phyloP scores from a whole-genome alignment of 2,329 filamentous ascomycete species.

The Venturia carpophila region DNA sequence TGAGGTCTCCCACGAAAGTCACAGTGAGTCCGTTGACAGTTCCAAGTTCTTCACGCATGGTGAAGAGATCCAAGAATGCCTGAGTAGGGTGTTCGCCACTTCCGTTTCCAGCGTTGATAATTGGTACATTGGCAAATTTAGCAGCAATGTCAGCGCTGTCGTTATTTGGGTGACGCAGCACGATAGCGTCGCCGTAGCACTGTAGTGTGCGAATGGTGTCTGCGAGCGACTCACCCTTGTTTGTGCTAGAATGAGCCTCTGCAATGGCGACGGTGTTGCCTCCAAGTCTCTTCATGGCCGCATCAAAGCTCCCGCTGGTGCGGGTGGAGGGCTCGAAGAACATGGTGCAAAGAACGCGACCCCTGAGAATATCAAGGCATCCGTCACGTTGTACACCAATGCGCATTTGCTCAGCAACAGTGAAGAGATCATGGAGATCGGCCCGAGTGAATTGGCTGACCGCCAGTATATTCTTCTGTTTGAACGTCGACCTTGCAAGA shows the following conservation, averaged over 20 bases:
- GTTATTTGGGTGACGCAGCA: slow-evolving; percentile 88
- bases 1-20: slow-evolving; percentile 89
- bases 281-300: slow-evolving; percentile 95
- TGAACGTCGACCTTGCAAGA: slow-evolving; percentile 75
- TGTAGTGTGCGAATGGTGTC: slow-evolving; percentile 90
- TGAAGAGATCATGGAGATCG: slow-evolving; percentile 89
- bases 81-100: slow-evolving; percentile 95
- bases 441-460: slow-evolving; percentile 83
- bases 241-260: slow-evolving; percentile 76
- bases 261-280: slow-evolving; percentile 76
- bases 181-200: slow-evolving; percentile 90
- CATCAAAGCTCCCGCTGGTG: slow-evolving; percentile 92
- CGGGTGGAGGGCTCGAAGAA: slow-evolving; percentile 98
- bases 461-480: slow-evolving; percentile 80
- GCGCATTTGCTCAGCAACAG: slow-evolving; percentile 95
- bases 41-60: slow-evolving; percentile 93
- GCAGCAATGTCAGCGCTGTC: slow-evolving; percentile 71
- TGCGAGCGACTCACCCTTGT: slow-evolving; percentile 90
- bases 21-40: slow-evolving; percentile 93
- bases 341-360: slow-evolving; percentile 79
- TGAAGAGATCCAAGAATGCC: slow-evolving; percentile 95
- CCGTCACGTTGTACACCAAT: slow-evolving; percentile 89
- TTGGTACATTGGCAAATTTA: slow-evolving; percentile 80
- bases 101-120: slow-evolving; percentile 97
- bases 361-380: slow-evolving; percentile 76